Percentiles rank a stretch among this genome's conserved stretches.
Evolutionary conservation across 768 basidiomycete genomes (phyloP).

Genomic region (Mycena galericulata): DNA sequence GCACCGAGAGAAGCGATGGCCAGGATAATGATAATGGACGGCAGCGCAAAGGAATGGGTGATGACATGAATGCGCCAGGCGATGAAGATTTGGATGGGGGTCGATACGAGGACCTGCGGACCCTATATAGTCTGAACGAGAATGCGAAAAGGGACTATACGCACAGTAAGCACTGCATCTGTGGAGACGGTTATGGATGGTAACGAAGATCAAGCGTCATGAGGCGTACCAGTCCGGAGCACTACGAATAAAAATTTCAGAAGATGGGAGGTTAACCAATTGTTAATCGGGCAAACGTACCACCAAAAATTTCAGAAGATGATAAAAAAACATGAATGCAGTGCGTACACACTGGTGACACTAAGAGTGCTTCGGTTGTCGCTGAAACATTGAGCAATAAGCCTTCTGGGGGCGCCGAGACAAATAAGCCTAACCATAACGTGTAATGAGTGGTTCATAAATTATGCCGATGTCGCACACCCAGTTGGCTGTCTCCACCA

Average conservation of each 20-base stretch:
- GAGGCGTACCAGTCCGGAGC: constrained; percentile 19
- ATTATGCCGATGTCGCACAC: constrained; percentile 32
- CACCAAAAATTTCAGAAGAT: too few species aligned
- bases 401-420: neutral
- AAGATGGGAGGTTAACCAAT: too few species aligned
- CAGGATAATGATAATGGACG: neutral
- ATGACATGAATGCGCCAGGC: constrained; percentile 26
- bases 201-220: neutral
- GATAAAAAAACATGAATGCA: neutral
- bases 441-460: constrained; percentile 30
- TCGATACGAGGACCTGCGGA: constrained; percentile 33
- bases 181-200: neutral
- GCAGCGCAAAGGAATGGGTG: neutral
- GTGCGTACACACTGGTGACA: constrained; percentile 17
- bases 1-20: constrained; percentile 23
- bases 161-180: constrained; percentile 24
- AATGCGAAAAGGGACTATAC: neutral
- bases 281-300: too few species aligned
- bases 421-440: constrained; percentile 20
- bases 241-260: neutral
- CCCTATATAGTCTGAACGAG: neutral
- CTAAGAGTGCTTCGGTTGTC: neutral
- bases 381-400: neutral
- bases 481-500: constrained; percentile 31
- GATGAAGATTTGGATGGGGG: constrained; percentile 34